Evolutionary conservation across 345 rosid species (phyloP), one percentile per base, ranked within the genome.

Genomic region (Arabidopsis arenosa): DNA sequence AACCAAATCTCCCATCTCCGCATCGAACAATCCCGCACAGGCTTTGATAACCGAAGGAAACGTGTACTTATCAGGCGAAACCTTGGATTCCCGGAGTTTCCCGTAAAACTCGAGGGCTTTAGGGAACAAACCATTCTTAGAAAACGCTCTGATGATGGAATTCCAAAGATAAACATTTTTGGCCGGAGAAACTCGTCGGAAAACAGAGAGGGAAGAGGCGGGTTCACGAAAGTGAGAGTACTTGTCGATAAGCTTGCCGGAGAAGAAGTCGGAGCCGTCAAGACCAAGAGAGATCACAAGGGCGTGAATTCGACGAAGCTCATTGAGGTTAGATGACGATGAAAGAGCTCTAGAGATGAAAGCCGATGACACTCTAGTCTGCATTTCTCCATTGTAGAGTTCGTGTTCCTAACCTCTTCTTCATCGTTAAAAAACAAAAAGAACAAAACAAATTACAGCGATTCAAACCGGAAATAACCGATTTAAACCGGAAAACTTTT

Each of bases 41-140:
- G 91, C 88, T 73, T 85, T 90, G 66, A 84, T 78, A 61, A 90
- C 85, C 1, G 86, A 83, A 52, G 96, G 92, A 73, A 84, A 86
- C 23, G 96, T 86, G 63, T 70, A 79, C 51, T 73, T 73, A 74
- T 90, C 92, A 3, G 92, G 92, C 6, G 62, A 69, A 65, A 83
- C 71, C 4, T 80, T 71, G 3, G 66, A 2, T 12, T 78, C 70
- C 7, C 75, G 82, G 80, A 88, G 86, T 36, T 73, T 47, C 40
- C 26, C 33, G 81, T 86, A 86, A 53, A 85, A 74, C 1, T 74
- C 85, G 40, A 90, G 74, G 7, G 92, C 85, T 75, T 81, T 55
- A 4, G 78, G 35, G 77, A 80, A 85, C 5, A 83, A 64, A 49
- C 81, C 89, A 59, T 79, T 85, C n/a, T 74, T 84, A 60, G 86